These are phyloP conservation scores for Neonectria ditissima DNA, from an alignment of 2,329 filamentous ascomycete genomes.

Conservation along the genomic window DNA sequence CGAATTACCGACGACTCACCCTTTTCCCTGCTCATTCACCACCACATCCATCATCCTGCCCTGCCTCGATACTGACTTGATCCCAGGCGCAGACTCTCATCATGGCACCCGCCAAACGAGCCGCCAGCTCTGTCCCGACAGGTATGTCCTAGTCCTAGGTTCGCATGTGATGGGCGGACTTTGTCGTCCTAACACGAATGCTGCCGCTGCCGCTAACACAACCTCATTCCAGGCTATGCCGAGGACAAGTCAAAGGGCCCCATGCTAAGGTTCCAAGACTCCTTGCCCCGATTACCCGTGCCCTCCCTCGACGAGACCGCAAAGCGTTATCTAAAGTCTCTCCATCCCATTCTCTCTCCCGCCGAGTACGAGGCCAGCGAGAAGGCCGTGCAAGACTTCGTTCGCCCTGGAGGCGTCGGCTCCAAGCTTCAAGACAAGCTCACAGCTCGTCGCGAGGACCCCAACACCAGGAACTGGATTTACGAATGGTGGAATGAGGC, in stretches of 20 bases:
- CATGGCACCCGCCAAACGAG: conserved; percentile 67
- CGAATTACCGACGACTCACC: neutral
- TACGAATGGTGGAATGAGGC: conserved; percentile 98
- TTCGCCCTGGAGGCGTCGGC: conserved; percentile 86
- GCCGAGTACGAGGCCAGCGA: conserved; percentile 79
- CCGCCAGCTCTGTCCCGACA: conserved; percentile 68
- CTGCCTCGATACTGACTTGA: conserved; percentile 24
- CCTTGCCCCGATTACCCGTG: conserved; percentile 82
- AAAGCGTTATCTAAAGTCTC: conserved; percentile 81
- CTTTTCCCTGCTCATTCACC: neutral
- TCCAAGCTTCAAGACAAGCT: conserved; percentile 89
- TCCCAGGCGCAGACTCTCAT: conserved; percentile 42
- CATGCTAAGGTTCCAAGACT: conserved; percentile 88
- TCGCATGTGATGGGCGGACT: conserved; percentile 14
- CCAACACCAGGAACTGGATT: conserved; percentile 91
- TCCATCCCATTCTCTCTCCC: conserved; percentile 78
- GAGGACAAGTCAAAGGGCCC: conserved; percentile 83
- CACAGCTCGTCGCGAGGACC: conserved; percentile 80
- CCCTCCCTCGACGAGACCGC: conserved; percentile 86
- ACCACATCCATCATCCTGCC: neutral
- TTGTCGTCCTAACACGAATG: neutral
- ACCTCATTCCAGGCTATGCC: conserved; percentile 71
- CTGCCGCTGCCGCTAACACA: conserved; percentile 31
- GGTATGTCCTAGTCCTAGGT: conserved; percentile 51
- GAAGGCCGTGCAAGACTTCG: conserved; percentile 88